phyloP scores from a whole-genome alignment of 176 grass and related monocot species.

The sorghum (Sorghum bicolor) region Sorghum_bicolor_NCBIv3 NC_012876.2:2710501-2711000 shows the following conservation, averaged over 20 bases:
- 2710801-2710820: constrained; percentile 73
- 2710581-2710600: constrained; percentile 72
- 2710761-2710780: constrained; percentile 62
- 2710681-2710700: constrained; percentile 67
- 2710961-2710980: constrained; percentile 77
- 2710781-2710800: constrained; percentile 71
- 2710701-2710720: constrained; percentile 55
- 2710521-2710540: background rate
- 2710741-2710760: constrained; percentile 56
- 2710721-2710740: constrained; percentile 55
- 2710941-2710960: constrained; percentile 72
- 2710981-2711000: constrained; percentile 65
- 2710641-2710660: constrained; percentile 75
- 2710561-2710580: constrained; percentile 83
- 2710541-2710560: constrained; percentile 92
- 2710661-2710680: constrained; percentile 87
- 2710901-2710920: constrained; percentile 85
- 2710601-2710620: constrained; percentile 72
- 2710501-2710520: too few relatives aligned
- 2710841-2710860: constrained; percentile 71
- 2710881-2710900: constrained; percentile 79
- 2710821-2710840: constrained; percentile 69
- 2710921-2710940: constrained; percentile 54
- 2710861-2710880: constrained; percentile 83
- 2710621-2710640: constrained; percentile 57